Base-by-base conservation (phyloP, 257 asterid species). In the Capsicum pubescens region DNA sequence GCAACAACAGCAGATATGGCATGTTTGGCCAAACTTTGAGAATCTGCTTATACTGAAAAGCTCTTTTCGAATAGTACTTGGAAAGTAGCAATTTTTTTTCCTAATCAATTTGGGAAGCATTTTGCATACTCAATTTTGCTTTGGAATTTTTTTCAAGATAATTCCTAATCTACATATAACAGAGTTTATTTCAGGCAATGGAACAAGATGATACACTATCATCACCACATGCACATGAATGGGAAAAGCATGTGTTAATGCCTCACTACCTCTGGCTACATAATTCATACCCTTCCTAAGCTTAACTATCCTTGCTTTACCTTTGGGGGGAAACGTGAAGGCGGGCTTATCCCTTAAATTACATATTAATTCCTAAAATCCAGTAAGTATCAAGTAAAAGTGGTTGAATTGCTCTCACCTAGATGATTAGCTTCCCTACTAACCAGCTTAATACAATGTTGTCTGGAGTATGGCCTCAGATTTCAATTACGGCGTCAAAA, bases 341-440 rank as follows among this genome's bases (percentile, higher is more conserved):
- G 19, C n/a, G 11, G 59, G 59, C 12, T 48, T 13, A 72, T 72
- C 48, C 35, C 80, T 48, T 72, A n/a, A 48, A 19, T 72, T 72
- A 11, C 19, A 48, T 19, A 72, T n/a, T 21, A 11, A 19, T n/a
- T 72, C 80, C 80, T 72, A n/a, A 72, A 19, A 46, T 12, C 60
- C 80, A 50, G 57, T 21, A 74, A 50, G 80, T 48, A 48, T 72
- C 60, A 74, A 26, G 48, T 21, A 52, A 54, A 77, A 55, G 16
- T 77, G 26, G 26, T 64, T 77, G 64, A 74, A 77, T 64, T 77
- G 26, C 64, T 77, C 64, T 77, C 48, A 26, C 8, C 82, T 77
- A 14, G 46, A 54, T 26, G 64, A 77, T 14, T 54, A 42, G 39
- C 64, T 54, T 77, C 64, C 26, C 48, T 77, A 77, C 50, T 26